Base-by-base conservation (phyloP, 2,329 filamentous ascomycete genomes). In the Stenocarpella maydis region DNA sequence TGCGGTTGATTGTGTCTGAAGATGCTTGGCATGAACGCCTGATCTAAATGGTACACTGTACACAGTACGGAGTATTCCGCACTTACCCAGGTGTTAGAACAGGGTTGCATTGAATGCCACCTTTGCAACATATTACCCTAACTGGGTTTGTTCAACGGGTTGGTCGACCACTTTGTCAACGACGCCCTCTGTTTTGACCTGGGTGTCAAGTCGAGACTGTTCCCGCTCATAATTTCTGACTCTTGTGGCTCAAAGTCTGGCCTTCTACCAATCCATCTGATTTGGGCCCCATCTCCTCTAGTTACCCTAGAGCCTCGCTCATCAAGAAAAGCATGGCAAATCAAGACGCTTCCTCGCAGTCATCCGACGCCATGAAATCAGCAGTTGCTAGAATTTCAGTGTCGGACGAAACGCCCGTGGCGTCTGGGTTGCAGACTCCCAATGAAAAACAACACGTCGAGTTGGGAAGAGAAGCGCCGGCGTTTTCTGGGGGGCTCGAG, bases 351-450 rank as follows among this genome's bases (percentile, higher is more conserved):
- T 43, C 34, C 8, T 28, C 26, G 21, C 54, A 60, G 34, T 43
- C n/a, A 28, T 43, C n/a, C 12, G 24, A 60, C 21, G 24, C 37
- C 21, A 45, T 60, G 54, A 60, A 26, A 24, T 60, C 54, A 24
- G 37, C 54, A 60, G 21, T 26, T 43, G 37, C 37, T 19, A 60
- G 54, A 12, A 39, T 37, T 55, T 55, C 4, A 24, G 37, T 39
- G 21, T 55, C 53, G n/a, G 53, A 55, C 17, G 37, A 55, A 12
- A 55, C 54, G 54, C 54, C 34, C 9, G 8, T 43, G 54, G 34
- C 37, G 39, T 60, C 54, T 60, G 54, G 34, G n/a, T 26, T 24
- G 54, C 34, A 43, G 54, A 60, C 54, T 60, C 34, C 34, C 37
- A 43, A 60, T 9, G 54, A 60, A 39, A 43, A 39, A 43, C 54